A percentile compares a stretch with the other conserved stretches of the same genome.
Evolutionary conservation across 805 yeast genomes (phyloP).

Genomic region (Cyberlindnera suaveolens): DNA sequence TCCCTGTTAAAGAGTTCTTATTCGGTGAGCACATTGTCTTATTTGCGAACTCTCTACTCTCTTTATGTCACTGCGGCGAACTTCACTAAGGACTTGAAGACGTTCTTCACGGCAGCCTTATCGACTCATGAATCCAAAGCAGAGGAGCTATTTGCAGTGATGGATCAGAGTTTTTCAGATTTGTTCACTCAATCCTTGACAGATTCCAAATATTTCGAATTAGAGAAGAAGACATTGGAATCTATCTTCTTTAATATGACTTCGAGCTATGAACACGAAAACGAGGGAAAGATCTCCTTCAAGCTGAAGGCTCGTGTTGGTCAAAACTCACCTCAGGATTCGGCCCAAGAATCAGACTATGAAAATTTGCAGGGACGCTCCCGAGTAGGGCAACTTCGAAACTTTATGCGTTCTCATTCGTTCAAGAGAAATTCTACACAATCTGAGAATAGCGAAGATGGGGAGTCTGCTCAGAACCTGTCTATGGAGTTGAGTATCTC

Average conservation of each 20-base stretch:
- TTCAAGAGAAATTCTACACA: slow-evolving; percentile 13
- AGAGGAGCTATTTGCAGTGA: slow-evolving; percentile 36
- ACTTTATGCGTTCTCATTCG: slow-evolving; percentile 49
- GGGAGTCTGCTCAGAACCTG: slow-evolving; percentile 13
- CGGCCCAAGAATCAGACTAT: slow-evolving; percentile 18
- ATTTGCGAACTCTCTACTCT: slow-evolving; percentile 67
- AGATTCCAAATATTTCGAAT: slow-evolving; percentile 60
- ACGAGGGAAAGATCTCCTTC: slow-evolving; percentile 27
- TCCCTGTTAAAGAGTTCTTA: slow-evolving; percentile 56
- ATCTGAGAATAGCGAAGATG: slow-evolving; percentile 1
- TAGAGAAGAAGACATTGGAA: slow-evolving; percentile 66
- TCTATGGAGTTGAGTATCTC: slow-evolving; percentile 28
- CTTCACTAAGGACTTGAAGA: slow-evolving; percentile 60
- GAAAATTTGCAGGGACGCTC: slow-evolving; percentile 27
- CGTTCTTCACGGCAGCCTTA: slow-evolving; percentile 39
- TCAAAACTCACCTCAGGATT: slow-evolving; percentile 1
- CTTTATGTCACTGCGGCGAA: slow-evolving; percentile 53
- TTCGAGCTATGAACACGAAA: slow-evolving; percentile 24
- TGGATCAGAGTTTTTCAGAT: slow-evolving; percentile 72
- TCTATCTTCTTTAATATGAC: slow-evolving; percentile 27
- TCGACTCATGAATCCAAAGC: slow-evolving; percentile 32
- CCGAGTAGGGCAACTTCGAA: slow-evolving; percentile 46
- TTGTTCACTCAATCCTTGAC: slow-evolving; percentile 63
- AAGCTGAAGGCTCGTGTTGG: slow-evolving; percentile 21
- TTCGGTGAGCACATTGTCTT: slow-evolving; percentile 60